A percentile compares a stretch with the other conserved stretches of the same genome.
Conservation (phyloP, 768 basidiomycete genomes). For the Xerocomellus chrysenteron region DNA sequence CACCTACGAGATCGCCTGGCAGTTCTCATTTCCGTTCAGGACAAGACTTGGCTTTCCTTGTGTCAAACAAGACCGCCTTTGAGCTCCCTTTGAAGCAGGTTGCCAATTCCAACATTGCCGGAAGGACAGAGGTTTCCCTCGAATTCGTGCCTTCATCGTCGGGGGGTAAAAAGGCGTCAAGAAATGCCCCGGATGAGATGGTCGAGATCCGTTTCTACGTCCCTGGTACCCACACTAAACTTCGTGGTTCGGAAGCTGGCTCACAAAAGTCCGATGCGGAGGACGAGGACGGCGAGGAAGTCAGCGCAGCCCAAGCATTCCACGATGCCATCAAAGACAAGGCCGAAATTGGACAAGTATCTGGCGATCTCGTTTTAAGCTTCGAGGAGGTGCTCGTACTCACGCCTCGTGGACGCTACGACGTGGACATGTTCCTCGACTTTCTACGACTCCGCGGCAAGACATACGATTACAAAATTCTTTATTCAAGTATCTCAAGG, state of each 20-base stretch:
- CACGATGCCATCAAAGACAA: conserved; percentile 95
- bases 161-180: conserved; percentile 42
- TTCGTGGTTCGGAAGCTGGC: conserved; percentile 67
- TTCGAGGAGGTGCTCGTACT: conserved; percentile 94
- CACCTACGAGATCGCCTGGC: neutral
- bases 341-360: conserved; percentile 89
- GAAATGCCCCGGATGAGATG: conserved; percentile 71
- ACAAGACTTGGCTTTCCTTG: conserved; percentile 86
- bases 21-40: conserved; percentile 45
- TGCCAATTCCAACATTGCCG: conserved; percentile 96
- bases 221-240: conserved; percentile 71
- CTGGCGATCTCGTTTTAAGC: conserved; percentile 88
- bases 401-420: conserved; percentile 95
- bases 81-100: conserved; percentile 85
- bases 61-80: conserved; percentile 85
- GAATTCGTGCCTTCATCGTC: conserved; percentile 69
- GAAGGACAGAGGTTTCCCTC: conserved; percentile 97
- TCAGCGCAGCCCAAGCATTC: conserved; percentile 93
- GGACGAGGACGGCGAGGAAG: conserved; percentile 67
- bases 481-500: conserved; percentile 82
- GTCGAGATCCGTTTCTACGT: conserved; percentile 97
- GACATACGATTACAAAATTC: conserved; percentile 98
- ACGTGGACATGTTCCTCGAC: conserved; percentile 96
- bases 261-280: conserved; percentile 74
- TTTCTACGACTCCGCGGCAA: conserved; percentile 96